These are phyloP conservation scores for Candida argentea DNA, from an alignment of 805 yeast genomes.

Conservation along the genomic window DNA sequence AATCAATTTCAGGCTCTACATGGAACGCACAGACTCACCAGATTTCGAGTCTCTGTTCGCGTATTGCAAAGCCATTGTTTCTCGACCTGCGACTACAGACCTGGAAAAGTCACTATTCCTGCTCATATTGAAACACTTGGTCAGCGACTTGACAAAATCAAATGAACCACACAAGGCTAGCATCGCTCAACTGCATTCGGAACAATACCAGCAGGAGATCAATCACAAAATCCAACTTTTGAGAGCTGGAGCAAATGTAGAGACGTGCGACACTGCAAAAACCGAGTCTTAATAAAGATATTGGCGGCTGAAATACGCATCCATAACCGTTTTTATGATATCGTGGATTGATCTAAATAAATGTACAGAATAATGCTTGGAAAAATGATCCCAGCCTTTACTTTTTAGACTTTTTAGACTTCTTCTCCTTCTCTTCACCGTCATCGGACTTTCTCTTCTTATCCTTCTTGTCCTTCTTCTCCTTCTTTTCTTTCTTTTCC, in stretches of 20 bases:
- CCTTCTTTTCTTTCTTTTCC: slow-evolving; percentile 45
- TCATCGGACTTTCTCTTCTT: slow-evolving; percentile 35
- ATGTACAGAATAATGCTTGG: slow-evolving; percentile 5
- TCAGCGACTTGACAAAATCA: slow-evolving; percentile 5
- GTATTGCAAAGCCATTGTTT: slow-evolving; percentile 5
- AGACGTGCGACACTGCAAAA: no score
- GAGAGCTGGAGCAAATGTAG: no score
- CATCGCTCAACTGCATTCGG: slow-evolving; percentile 12
- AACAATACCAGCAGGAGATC: slow-evolving; percentile 5
- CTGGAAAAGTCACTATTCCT: slow-evolving; percentile 12
- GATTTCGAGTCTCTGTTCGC: no score
- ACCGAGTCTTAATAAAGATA: no score
- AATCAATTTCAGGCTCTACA: slow-evolving; percentile 8
- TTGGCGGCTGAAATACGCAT: no score
- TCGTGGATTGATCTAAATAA: slow-evolving; percentile 4
- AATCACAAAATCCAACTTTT: background rate
- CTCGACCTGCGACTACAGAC: slow-evolving; percentile 8
- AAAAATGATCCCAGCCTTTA: no score
- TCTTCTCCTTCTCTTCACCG: slow-evolving; percentile 40
- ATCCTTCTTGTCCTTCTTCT: slow-evolving; percentile 54
- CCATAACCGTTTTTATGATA: background rate
- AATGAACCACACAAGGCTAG: slow-evolving; percentile 13
- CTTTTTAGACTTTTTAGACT: slow-evolving; percentile 20
- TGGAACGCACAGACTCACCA: no score
- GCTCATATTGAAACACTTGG: slow-evolving; percentile 10